Base-by-base conservation (phyloP, 306 rosid genomes). In the Senna siamea region DNA sequence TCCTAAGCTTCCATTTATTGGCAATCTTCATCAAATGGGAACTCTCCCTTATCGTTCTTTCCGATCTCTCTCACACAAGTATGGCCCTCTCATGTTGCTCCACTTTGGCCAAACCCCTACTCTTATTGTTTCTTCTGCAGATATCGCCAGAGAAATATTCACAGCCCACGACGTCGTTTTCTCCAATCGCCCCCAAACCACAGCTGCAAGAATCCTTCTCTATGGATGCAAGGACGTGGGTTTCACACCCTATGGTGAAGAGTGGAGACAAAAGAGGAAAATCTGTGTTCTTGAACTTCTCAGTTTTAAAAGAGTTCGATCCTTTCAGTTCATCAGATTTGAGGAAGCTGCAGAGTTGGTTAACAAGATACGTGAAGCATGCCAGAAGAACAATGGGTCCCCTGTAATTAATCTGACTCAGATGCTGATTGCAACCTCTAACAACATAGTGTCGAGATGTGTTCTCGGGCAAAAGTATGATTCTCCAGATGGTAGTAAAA, bases 11-110 rank as follows among this genome's bases (percentile, higher is more conserved):
- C 85, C 87, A 0, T 5, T 81, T 0, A 81, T 81, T 6, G 87
- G 88, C 12, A 83, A 88, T 66, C 85, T 83, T 12, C 85, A 85
- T 38, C 82, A 81, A 30, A 38, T 85, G 9, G 85, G 92, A 18
- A 59, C 77, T n/a, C 54, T 65, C 5, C 82, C 86, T 15, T 83
- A 83, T 37, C 86, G 51, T 6, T 78, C 85, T 15, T 68, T 85
- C 18, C 71, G 37, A 0, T 61, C 35, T 0, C 82, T 83, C 4
- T 74, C 88, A 0, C 46, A 34, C 0, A 83, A 76, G 5, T 69
- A 83, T 28, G 89, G 88, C 30, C 82, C 81, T 52, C 55, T 81
- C 1, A 83, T 81, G 83, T 47, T 74, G 12, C 22, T 85, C 2
- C 34, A 72, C 17, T 15, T 85, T 0, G 92, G 88, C 0, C 69